Evolutionary conservation across 768 basidiomycete species (phyloP), one percentile per base, ranked within the genome.

Genomic region (Pleurotus platypus): DNA sequence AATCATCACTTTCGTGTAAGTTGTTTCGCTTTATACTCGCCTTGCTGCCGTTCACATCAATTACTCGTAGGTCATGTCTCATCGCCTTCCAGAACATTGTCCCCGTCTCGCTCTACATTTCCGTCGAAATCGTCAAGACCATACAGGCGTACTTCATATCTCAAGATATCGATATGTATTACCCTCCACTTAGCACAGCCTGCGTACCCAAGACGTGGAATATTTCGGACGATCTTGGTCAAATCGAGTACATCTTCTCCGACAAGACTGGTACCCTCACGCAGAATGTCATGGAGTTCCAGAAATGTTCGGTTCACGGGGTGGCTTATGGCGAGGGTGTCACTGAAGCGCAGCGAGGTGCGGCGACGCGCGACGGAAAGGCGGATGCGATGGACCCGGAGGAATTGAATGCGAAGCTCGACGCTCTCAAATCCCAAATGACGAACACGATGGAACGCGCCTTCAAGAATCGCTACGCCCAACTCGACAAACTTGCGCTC

Each of bases 131-230:
- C 62, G 94, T 97, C 78, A 97, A 97, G 77, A 97, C 95, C 1
- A 92, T 96, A 57, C 95, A 97, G 69, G 95, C 95, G 2, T 96
- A 84, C 75, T 96, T 97, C 76, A 98, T 97, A 67, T 90, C 89
- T 6, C 93, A 96, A 69, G 95, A 98, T 67, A 65, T 94, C 62
- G 95, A 98, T 70, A 95, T 98, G 93, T 97, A 93, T 76, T 97
- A 97, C 73, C 76, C 81, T 58, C 84, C 88, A 38, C 87, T 88
- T 69, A 86, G 97, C 67, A 87, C 91, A 1, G 76, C 92, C 0
- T 98, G 96, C 64, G 85, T 94, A 3, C 95, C 96, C 24, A 98
- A 98, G 70, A 95, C 92, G 4, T 98, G 96, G 95, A 96, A 95
- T 68, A 95, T 98, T 64, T 97, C 94, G 2, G 96, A 98, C 68